phyloP scores from a whole-genome alignment of 768 basidiomycete genomes.

The Lyophyllum atratum region DNA sequence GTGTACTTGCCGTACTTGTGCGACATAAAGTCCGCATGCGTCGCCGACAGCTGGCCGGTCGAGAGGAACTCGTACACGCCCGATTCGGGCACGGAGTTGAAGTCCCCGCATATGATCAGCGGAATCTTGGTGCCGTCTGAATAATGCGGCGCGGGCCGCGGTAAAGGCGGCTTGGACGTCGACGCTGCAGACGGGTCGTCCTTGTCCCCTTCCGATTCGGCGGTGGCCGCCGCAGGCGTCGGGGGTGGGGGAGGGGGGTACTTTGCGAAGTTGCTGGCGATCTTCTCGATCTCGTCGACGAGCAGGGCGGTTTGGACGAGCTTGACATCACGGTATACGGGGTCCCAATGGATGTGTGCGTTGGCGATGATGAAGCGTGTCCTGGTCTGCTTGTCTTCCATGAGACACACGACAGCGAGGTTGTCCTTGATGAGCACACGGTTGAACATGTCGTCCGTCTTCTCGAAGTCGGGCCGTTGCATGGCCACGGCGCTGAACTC shows the following conservation, averaged over 20 bases:
- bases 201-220: conserved; percentile 18
- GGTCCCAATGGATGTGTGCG: conserved; percentile 93
- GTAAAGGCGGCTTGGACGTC: conserved; percentile 23
- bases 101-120: conserved; percentile 90
- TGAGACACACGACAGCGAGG: conserved; percentile 82
- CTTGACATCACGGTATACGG: conserved; percentile 92
- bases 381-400: conserved; percentile 87
- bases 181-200: conserved; percentile 10
- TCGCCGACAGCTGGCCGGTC: conserved; percentile 63
- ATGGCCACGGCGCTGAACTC: conserved; percentile 94
- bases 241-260: conserved; percentile 66
- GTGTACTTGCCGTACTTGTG: conserved; percentile 94
- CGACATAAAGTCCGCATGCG: conserved; percentile 91
- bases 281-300: conserved; percentile 91
- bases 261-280: conserved; percentile 79
- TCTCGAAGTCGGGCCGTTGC: conserved; percentile 92
- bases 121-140: conserved; percentile 89
- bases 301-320: conserved; percentile 93
- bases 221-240: conserved; percentile 27
- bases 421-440: conserved; percentile 95
- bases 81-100: conserved; percentile 85
- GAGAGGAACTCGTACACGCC: conserved; percentile 92
- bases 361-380: conserved; percentile 89
- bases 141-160: conserved; percentile 68
- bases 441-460: conserved; percentile 99